Base-by-base conservation (phyloP, 2,329 filamentous ascomycete genomes). In the Thermothelomyces thermophilus region DNA sequence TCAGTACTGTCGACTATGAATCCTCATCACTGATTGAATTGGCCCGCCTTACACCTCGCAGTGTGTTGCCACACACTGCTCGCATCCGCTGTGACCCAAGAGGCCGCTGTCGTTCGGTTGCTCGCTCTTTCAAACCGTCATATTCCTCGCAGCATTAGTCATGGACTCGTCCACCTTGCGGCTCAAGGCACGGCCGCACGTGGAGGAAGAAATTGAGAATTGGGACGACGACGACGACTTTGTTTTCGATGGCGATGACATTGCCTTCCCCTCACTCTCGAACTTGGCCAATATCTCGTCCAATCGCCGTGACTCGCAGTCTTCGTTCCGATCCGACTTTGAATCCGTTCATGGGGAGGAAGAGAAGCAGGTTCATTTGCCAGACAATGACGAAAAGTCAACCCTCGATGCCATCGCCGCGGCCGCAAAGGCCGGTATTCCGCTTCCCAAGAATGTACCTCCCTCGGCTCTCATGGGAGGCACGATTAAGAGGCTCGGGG, bases 391-490 rank as follows among this genome's bases (percentile, higher is more conserved):
- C 65, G 87, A 95, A 61, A 78, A 81, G 56, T 88, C 88, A 1
- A 94, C 86, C 9, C 72, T 84, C 59, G 86, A 94, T 64, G 90
- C 93, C 53, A 91, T 98, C 61, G 81, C 87, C 20, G 87, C 89
- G 6, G 91, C 90, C 30, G 86, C 89, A 62, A 84, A 83, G 64
- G 90, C 90, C 22, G 93, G 93, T 58, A 95, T 98, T 56, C 91
- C 93, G 6, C 81, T 97, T 49, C 93, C 93, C 24, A 74, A 80
- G 45, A 90, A 90, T 64, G 82, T 97, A 28, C 90, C 91, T 1
- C 82, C 87, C 26, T 95, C 91, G 17, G 93, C 93, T 26, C 73
- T 98, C 36, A 80, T 93, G 65, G 91, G 91, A 46, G 93, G 93
- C 46, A 91, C 90, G 9, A 97, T 97, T 64, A 95, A 94, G 71